Evolutionary conservation across 768 basidiomycete species (phyloP).

Genomic region (Boletellus ananiceps): DNA sequence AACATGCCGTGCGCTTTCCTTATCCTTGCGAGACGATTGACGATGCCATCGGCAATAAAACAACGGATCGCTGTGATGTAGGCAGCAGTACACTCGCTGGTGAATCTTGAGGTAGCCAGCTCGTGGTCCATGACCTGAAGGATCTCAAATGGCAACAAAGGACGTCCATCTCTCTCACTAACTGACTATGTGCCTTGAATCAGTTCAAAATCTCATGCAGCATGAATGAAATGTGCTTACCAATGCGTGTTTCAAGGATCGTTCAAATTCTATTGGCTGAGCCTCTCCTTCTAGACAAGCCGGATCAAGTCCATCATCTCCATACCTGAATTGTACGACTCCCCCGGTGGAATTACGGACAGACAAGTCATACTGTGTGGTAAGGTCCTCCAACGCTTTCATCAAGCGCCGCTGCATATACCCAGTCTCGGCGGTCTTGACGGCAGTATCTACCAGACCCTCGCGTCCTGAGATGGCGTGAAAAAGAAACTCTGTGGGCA

Average conservation of each 20-base stretch:
- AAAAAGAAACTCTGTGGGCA: slow-evolving; percentile 95
- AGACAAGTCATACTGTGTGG: slow-evolving; percentile 92
- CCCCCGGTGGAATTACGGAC: slow-evolving; percentile 94
- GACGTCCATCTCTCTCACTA: slow-evolving; percentile 51
- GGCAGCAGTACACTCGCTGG: slow-evolving; percentile 63
- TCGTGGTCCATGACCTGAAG: slow-evolving; percentile 64
- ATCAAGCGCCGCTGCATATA: slow-evolving; percentile 99
- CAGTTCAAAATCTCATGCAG: slow-evolving; percentile 1
- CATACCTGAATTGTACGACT: slow-evolving; percentile 95
- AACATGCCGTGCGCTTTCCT: slow-evolving; percentile 78
- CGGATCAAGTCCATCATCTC: slow-evolving; percentile 96
- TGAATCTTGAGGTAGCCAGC: slow-evolving; percentile 53
- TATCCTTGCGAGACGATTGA: slow-evolving; percentile 56
- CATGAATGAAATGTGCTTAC: slow-evolving; percentile 37
- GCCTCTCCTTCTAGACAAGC: slow-evolving; percentile 95
- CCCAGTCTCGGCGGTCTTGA: slow-evolving; percentile 99
- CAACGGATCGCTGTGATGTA: slow-evolving; percentile 65
- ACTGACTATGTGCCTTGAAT: slow-evolving; percentile 47
- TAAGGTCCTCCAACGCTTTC: slow-evolving; percentile 98
- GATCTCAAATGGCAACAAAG: slow-evolving; percentile 85
- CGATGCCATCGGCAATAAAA: slow-evolving; percentile 69
- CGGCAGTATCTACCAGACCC: slow-evolving; percentile 97
- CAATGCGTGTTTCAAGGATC: slow-evolving; percentile 82
- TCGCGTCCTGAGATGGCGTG: slow-evolving; percentile 99
- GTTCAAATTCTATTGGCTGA: slow-evolving; percentile 83